phyloP scores from a whole-genome alignment of 257 asterid genomes.

The Lantana camara region DNA sequence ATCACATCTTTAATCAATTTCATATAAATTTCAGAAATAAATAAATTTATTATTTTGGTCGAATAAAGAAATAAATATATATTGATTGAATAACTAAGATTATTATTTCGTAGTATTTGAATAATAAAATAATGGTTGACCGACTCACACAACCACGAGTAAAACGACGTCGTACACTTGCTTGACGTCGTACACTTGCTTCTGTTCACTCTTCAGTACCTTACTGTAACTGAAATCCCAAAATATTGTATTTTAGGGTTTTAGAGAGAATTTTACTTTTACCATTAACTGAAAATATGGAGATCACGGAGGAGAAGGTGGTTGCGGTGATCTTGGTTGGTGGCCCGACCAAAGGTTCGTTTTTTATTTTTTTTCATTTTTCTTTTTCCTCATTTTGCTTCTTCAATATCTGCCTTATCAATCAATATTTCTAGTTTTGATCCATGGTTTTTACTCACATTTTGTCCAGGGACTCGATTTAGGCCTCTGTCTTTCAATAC shows the following conservation, averaged over 20 bases:
- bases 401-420: conserved; percentile 4
- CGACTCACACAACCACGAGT: too few relatives aligned
- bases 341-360: conserved; percentile 75
- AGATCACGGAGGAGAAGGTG: conserved; percentile 57
- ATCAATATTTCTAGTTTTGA: conserved; percentile 1
- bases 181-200: too few relatives aligned
- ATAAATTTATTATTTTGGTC: too few relatives aligned
- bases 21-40: too few relatives aligned
- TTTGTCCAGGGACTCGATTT: conserved; percentile 72
- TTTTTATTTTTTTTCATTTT: background rate
- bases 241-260: conserved; percentile 30
- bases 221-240: conserved; percentile 14
- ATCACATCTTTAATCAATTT: too few relatives aligned
- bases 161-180: too few relatives aligned
- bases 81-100: too few relatives aligned
- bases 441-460: background rate
- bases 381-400: background rate
- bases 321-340: conserved; percentile 85
- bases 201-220: background rate
- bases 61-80: too few relatives aligned
- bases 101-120: conserved; percentile 4
- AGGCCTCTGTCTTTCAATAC: conserved; percentile 77
- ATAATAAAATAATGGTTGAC: background rate
- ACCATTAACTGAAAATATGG: conserved; percentile 41
- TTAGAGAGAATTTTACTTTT: conserved; percentile 20